phyloP scores from a whole-genome alignment of 805 yeast species.

The Scheffersomyces amazonensis region DNA sequence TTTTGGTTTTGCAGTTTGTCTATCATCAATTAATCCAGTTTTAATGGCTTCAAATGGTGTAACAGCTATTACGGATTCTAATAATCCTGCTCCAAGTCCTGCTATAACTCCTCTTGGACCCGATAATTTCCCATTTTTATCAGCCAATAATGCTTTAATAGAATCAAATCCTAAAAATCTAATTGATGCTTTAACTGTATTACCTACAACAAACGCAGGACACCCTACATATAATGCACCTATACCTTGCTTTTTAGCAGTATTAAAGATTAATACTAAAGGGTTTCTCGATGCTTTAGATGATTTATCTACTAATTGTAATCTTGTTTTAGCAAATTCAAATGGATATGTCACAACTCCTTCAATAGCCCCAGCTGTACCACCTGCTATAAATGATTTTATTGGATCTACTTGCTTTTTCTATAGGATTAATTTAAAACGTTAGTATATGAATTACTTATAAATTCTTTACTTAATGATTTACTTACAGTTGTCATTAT shows the following conservation, averaged over 20 bases:
- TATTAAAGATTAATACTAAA: slow-evolving; percentile 68
- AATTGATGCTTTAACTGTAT: slow-evolving; percentile 94
- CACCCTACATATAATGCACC: slow-evolving; percentile 87
- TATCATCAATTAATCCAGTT: slow-evolving; percentile 93
- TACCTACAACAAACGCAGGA: slow-evolving; percentile 94
- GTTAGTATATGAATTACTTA: background rate
- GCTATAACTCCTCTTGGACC: slow-evolving; percentile 93
- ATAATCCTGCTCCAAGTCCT: slow-evolving; percentile 95
- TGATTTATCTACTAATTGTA: slow-evolving; percentile 73
- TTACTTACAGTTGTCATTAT: too few species aligned
- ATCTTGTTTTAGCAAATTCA: slow-evolving; percentile 92
- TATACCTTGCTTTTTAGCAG: slow-evolving; percentile 76
- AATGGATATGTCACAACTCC: slow-evolving; percentile 92
- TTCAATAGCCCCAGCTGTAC: slow-evolving; percentile 94
- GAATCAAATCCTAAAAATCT: slow-evolving; percentile 91
- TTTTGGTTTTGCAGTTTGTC: slow-evolving; percentile 69
- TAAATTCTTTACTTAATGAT: too few species aligned
- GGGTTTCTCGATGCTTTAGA: slow-evolving; percentile 78
- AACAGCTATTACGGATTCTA: slow-evolving; percentile 89
- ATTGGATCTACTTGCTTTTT: slow-evolving; percentile 56
- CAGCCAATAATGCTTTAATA: slow-evolving; percentile 73
- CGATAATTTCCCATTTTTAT: slow-evolving; percentile 80
- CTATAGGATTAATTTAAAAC: background rate
- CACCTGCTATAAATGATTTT: slow-evolving; percentile 90
- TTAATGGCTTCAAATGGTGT: slow-evolving; percentile 97